These are phyloP conservation scores for Botryotinia calthae DNA, from an alignment of 2,329 filamentous ascomycete species.

Conservation along the genomic window DNA sequence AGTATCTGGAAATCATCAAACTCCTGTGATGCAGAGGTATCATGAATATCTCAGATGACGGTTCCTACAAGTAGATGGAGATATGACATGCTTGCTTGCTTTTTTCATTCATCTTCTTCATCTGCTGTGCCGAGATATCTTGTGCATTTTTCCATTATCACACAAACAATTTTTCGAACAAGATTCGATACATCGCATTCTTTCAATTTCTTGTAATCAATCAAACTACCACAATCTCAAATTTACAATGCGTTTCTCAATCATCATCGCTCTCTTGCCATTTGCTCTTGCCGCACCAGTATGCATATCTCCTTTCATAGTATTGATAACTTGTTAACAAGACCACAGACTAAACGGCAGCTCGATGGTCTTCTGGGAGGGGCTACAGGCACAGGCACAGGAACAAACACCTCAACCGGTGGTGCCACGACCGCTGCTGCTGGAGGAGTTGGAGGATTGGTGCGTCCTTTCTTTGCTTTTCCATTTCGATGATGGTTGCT, in stretches of 20 bases:
- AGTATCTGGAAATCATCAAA: not conserved
- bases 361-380: not conserved
- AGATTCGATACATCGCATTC: not conserved
- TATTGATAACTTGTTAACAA: not conserved
- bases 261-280: not conserved
- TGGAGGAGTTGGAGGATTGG: not conserved
- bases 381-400: not conserved
- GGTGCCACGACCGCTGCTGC: not conserved
- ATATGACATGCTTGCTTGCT: no score
- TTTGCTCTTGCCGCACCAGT: not conserved
- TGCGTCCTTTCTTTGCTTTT: not conserved
- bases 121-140: not conserved
- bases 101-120: not conserved
- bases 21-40: not conserved
- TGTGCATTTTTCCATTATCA: not conserved
- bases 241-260: slow-evolving; percentile 6
- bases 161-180: not conserved
- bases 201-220: not conserved
- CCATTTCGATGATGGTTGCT: not conserved
- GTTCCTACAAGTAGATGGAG: not conserved
- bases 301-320: not conserved
- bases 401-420: no score
- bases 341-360: not conserved
- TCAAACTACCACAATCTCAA: not conserved
- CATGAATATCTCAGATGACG: not conserved